Percentiles rank a stretch among this genome's conserved stretches.
phyloP scores from a whole-genome alignment of 352 stramenopile genomes.

The Globisporangium nagaii region DNA sequence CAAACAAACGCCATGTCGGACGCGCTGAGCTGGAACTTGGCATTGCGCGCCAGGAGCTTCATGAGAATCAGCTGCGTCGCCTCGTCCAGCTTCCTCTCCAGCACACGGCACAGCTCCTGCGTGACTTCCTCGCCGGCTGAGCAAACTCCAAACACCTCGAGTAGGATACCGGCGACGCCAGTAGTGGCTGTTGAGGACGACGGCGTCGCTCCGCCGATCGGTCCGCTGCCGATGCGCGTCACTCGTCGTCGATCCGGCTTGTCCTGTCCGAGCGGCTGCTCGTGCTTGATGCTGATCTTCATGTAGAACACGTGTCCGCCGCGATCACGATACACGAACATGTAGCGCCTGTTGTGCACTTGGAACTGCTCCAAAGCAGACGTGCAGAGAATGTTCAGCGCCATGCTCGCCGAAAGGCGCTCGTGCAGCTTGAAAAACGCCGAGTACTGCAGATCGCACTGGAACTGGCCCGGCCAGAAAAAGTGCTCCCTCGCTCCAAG shows the following conservation, averaged over 20 bases:
- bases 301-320: conserved; percentile 88
- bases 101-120: conserved; percentile 66
- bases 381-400: conserved; percentile 78
- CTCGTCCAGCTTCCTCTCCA: conserved; percentile 86
- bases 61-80: conserved; percentile 81
- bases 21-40: conserved; percentile 76
- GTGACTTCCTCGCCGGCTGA: conserved; percentile 79
- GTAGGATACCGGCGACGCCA: conserved; percentile 41
- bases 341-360: conserved; percentile 83
- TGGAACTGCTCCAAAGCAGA: conserved; percentile 86
- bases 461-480: conserved; percentile 86
- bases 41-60: conserved; percentile 81
- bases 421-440: conserved; percentile 79
- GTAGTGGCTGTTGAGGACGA: neutral
- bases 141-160: conserved; percentile 84
- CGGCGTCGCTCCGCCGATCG: neutral
- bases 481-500: conserved; percentile 32
- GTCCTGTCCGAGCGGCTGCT: neutral
- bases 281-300: conserved; percentile 69
- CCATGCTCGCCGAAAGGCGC: conserved; percentile 67
- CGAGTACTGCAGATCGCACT: conserved; percentile 76
- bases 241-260: conserved; percentile 8
- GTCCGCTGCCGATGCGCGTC: conserved; percentile 7
- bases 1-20: conserved; percentile 78
- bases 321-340: conserved; percentile 85